These are phyloP conservation scores for Suillus discolor DNA, from an alignment of 768 basidiomycete genomes.

Conservation along the genomic window DNA sequence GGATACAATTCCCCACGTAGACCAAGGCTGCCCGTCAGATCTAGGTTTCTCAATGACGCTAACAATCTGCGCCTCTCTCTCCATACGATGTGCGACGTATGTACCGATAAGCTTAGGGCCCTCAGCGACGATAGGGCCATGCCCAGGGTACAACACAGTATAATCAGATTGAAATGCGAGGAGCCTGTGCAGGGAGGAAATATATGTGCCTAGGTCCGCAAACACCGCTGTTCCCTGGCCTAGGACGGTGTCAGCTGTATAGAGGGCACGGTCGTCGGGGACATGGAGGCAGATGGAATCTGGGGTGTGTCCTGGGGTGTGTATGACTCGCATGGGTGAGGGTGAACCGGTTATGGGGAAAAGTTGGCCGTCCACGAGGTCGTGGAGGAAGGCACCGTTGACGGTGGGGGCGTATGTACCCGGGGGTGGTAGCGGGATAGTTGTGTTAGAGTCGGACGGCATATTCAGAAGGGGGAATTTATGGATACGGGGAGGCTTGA, in stretches of 20 bases:
- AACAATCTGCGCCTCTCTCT: slow-evolving; percentile 81
- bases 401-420: slow-evolving; percentile 50
- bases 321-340: slow-evolving; percentile 62
- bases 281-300: slow-evolving; percentile 83
- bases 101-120: slow-evolving; percentile 61
- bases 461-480: slow-evolving; percentile 56
- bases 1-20: slow-evolving; percentile 67
- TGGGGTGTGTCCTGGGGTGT: slow-evolving; percentile 88
- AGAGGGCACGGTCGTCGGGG: slow-evolving; percentile 70
- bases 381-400: slow-evolving; percentile 52
- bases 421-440: slow-evolving; percentile 39
- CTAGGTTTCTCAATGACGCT: slow-evolving; percentile 43
- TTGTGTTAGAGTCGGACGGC: slow-evolving; percentile 39
- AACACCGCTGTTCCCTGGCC: slow-evolving; percentile 92
- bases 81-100: slow-evolving; percentile 81
- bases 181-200: slow-evolving; percentile 64
- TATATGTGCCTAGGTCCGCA: slow-evolving; percentile 75
- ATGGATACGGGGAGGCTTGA: slow-evolving; percentile 71
- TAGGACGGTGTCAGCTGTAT: slow-evolving; percentile 90
- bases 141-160: slow-evolving; percentile 78
- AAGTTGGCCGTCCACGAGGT: slow-evolving; percentile 57
- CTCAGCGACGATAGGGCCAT: slow-evolving; percentile 76
- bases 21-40: slow-evolving; percentile 42
- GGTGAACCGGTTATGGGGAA: slow-evolving; percentile 38
- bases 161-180: slow-evolving; percentile 45